These are phyloP conservation scores for Colletotrichum chrysophilum DNA, from an alignment of 2,329 filamentous ascomycete species.

Conservation along the genomic window DNA sequence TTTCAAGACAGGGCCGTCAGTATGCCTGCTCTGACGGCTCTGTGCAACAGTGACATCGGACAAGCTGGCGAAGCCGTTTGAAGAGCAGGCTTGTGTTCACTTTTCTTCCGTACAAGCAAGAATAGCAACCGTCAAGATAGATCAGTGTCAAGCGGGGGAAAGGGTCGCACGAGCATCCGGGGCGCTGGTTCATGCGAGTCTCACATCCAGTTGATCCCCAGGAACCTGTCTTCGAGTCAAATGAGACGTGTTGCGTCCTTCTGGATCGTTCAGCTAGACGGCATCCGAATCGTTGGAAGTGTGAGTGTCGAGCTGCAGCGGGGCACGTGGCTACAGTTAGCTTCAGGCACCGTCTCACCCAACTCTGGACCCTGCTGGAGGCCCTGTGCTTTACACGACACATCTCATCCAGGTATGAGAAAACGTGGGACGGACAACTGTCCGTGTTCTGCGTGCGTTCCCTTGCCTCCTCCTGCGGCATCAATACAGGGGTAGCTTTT, in stretches of 20 bases:
- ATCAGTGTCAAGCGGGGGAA: not conserved
- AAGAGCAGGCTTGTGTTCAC: not conserved
- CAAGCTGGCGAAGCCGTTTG: not conserved
- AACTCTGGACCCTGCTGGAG: not conserved
- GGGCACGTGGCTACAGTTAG: not conserved
- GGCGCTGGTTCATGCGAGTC: not conserved
- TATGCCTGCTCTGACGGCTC: not conserved
- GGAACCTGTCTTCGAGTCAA: not conserved
- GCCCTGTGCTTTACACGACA: not conserved
- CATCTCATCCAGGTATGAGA: not conserved
- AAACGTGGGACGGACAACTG: constrained; percentile 15
- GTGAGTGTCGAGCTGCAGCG: not conserved
- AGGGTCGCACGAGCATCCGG: not conserved
- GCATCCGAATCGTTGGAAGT: not conserved
- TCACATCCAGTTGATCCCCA: not conserved
- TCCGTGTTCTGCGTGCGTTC: not conserved
- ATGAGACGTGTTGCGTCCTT: not conserved
- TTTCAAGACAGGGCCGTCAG: not conserved
- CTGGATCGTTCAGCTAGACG: not conserved
- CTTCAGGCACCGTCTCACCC: not conserved
- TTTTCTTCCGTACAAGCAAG: not conserved
- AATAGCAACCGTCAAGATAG: not conserved
- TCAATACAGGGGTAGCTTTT: not conserved
- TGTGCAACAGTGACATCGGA: not conserved
- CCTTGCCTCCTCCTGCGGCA: not conserved